Conservation (phyloP, 2,329 filamentous ascomycete genomes). For the Cladobotryum mycophilum region DNA sequence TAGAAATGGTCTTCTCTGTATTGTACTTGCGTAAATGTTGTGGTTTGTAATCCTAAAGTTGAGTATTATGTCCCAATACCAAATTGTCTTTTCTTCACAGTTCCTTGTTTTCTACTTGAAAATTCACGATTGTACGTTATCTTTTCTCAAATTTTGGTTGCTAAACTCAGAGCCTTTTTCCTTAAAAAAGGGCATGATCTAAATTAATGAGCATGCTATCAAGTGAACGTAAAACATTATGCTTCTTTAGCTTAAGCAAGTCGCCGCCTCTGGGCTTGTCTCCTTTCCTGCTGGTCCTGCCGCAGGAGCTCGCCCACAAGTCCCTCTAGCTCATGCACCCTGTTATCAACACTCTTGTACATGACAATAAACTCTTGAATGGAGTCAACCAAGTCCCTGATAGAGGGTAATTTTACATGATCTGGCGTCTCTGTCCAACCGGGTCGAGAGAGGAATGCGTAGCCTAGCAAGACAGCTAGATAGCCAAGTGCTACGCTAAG, state of each 20-base stretch:
- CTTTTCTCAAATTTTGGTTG: background rate
- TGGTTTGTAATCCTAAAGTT: too few species aligned
- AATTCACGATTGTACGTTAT: background rate
- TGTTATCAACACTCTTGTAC: background rate
- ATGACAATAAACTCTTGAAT: conserved; percentile 1
- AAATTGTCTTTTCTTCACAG: background rate
- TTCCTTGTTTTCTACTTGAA: background rate
- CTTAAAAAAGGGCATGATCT: background rate
- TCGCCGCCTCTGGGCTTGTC: background rate
- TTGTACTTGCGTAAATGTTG: too few species aligned
- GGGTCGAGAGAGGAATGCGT: conserved; percentile 57
- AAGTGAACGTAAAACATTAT: too few species aligned
- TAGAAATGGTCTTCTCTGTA: too few species aligned
- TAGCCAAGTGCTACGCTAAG: conserved; percentile 83
- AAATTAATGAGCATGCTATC: background rate
- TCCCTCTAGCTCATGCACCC: background rate
- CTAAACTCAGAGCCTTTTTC: background rate
- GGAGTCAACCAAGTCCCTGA: background rate
- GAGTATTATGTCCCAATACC: too few species aligned
- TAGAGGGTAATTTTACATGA: background rate
- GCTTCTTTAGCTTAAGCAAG: too few species aligned
- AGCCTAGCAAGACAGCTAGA: conserved; percentile 75
- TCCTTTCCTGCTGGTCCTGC: background rate
- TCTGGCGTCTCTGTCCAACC: conserved; percentile 3
- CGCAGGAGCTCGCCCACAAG: background rate